A percentile compares a stretch with the other conserved stretches of the same genome.
phyloP scores from a whole-genome alignment of 1,284 basidiomycete genomes.

The Irpex lacteus region DNA sequence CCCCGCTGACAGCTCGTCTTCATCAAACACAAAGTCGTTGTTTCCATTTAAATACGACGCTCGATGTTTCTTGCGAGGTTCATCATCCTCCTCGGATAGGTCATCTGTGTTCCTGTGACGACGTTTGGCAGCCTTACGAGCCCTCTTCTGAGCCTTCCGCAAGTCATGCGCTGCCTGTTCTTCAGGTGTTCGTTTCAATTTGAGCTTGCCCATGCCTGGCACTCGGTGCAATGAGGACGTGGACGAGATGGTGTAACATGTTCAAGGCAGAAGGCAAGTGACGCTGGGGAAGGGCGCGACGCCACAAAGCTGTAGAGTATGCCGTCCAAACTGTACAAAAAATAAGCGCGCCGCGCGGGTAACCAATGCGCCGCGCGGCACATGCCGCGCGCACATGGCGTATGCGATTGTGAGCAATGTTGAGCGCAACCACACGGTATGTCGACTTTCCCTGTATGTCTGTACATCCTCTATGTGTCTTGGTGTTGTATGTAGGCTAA shows the following conservation, averaged over 20 bases:
- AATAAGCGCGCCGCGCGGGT: too few relatives aligned
- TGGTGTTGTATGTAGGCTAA: too few relatives aligned
- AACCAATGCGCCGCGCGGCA: too few relatives aligned
- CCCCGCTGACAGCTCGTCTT: background rate
- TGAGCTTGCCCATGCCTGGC: conserved; percentile 54
- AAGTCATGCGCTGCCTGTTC: conserved; percentile 57
- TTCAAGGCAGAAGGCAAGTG: background rate
- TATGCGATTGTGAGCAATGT: too few relatives aligned
- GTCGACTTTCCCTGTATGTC: too few relatives aligned
- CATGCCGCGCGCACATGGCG: too few relatives aligned
- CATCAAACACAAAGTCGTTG: conserved; percentile 3
- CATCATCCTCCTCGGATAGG: conserved; percentile 5
- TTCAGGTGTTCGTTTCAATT: conserved; percentile 66
- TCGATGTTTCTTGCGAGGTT: background rate
- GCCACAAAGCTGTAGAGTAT: background rate
- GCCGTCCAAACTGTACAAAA: too few relatives aligned
- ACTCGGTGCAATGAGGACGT: too few relatives aligned
- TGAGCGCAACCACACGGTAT: too few relatives aligned
- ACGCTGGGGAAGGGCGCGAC: background rate
- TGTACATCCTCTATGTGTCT: too few relatives aligned
- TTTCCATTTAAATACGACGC: background rate
- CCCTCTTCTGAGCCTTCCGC: conserved; percentile 46
- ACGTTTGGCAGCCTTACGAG: conserved; percentile 39
- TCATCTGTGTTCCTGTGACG: conserved; percentile 4
- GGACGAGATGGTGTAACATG: too few relatives aligned